Percentiles rank a stretch among this genome's conserved stretches.
These are phyloP conservation scores for Pseudocercospora crystallina DNA, from an alignment of 2,329 filamentous ascomycete species.

Conservation along the genomic window DNA sequence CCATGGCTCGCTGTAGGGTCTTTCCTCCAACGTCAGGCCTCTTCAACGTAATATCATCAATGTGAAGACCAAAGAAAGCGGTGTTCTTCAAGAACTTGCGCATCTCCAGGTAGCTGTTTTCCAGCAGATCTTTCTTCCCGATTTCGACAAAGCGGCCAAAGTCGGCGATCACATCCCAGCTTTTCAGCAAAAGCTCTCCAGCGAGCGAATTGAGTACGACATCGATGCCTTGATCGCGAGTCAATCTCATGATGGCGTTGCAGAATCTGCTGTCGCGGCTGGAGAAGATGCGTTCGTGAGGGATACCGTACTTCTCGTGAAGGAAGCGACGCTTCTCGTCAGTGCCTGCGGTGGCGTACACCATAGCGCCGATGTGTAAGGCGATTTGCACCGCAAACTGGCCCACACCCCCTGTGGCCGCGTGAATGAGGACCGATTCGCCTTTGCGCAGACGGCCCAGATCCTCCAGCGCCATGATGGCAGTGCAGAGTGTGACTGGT, in stretches of 20 bases:
- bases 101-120: constrained; percentile 11
- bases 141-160: constrained; percentile 34
- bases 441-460: constrained; percentile 29
- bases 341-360: constrained; percentile 30
- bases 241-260: constrained; percentile 12
- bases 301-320: constrained; percentile 4
- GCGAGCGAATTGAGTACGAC: constrained; percentile 15
- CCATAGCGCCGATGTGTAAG: constrained; percentile 24
- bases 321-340: constrained; percentile 28
- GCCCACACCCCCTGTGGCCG: constrained; percentile 31
- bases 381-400: constrained; percentile 29
- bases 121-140: constrained; percentile 18
- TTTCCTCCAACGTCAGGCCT: not conserved
- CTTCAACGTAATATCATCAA: not conserved
- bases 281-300: not conserved
- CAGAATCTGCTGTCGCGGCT: not conserved
- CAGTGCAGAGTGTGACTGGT: constrained; percentile 23
- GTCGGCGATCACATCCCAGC: constrained; percentile 25
- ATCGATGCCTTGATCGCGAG: constrained; percentile 13
- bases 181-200: constrained; percentile 12
- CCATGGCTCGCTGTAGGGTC: not conserved
- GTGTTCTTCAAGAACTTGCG: not conserved
- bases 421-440: constrained; percentile 36
- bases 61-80: constrained; percentile 11
- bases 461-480: constrained; percentile 31